These are phyloP conservation scores for Colletotrichum gloeosporioides DNA, from an alignment of 2,329 filamentous ascomycete genomes.

Conservation along the genomic window DNA sequence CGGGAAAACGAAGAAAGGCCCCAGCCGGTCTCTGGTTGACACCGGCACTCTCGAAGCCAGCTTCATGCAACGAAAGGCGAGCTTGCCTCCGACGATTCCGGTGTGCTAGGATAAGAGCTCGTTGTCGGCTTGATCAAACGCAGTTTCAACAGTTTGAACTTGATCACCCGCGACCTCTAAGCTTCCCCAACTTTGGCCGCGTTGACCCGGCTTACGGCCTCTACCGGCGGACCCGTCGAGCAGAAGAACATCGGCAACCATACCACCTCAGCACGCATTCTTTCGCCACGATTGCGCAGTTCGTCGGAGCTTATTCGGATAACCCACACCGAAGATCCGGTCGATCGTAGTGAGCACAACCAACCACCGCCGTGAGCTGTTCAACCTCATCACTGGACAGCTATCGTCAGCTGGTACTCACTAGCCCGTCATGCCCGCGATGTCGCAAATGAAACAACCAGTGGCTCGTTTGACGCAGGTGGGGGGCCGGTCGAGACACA, in stretches of 20 bases:
- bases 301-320: not conserved
- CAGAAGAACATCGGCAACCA: not conserved
- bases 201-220: not conserved
- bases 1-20: not conserved
- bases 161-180: not conserved
- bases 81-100: not conserved
- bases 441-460: conserved; percentile 12
- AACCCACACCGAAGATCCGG: not conserved
- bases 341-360: not conserved
- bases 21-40: not conserved
- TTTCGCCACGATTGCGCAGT: conserved; percentile 2
- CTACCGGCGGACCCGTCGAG: not conserved
- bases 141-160: not conserved
- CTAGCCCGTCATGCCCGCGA: not conserved
- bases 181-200: not conserved
- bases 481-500: not conserved
- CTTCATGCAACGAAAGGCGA: not conserved
- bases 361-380: not conserved
- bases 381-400: not conserved
- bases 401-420: not conserved
- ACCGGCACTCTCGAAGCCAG: not conserved
- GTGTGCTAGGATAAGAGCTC: not conserved
- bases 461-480: conserved; percentile 1
- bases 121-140: not conserved
- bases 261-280: not conserved